Base-by-base conservation (phyloP, 495 filamentous ascomycete genomes). In the Emericellopsis terricola region DNA sequence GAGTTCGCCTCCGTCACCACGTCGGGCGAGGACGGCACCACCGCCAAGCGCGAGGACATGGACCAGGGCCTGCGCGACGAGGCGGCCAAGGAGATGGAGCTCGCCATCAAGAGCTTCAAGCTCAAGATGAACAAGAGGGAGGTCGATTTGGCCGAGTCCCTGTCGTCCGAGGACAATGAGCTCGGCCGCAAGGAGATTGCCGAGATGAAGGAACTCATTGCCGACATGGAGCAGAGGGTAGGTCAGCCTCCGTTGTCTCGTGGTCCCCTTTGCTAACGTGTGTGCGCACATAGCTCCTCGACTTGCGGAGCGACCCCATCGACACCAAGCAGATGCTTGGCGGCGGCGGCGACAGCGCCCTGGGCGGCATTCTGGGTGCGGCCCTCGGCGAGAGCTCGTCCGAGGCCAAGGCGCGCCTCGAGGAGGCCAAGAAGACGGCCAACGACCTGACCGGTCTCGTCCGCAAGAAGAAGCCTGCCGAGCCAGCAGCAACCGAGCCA, bases 381-480 rank as follows among this genome's bases (percentile, higher is more conserved):
- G 68, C 83, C 14, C 55, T 87, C 0, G 82, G 79, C 18, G 71
- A 80, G 40, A 66, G 74, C 3, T 53, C 65, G 9, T 56, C 56
- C 6, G 62, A 74, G 36, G 68, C 77, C 39, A 66, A 71, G 41
- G 73, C 73, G 10, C 57, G 71, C 29, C 58, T 91, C 18, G 76
- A 83, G 38, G 78, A 85, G 43, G 85, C 74, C 24, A 77, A 76
- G 41, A 78, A 78, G 52, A 64, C 57, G 15, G 89, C 89, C 11
- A 92, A 69, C 31, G 91, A 97, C 47, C 53, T 97, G n/a, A 78
- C 76, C 1, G 71, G 77, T 9, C 53, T 96, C n/a, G 77, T 94
- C 2, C 69, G 80, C 36, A 91, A 68, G 55, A 84, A 92, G 64
- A 59, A 69, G 37, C 65, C 68, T 54, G 55, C 53, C 5, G 23